Conservation (phyloP, 2,329 filamentous ascomycete genomes). For the Colletotrichum eremochloae region DNA sequence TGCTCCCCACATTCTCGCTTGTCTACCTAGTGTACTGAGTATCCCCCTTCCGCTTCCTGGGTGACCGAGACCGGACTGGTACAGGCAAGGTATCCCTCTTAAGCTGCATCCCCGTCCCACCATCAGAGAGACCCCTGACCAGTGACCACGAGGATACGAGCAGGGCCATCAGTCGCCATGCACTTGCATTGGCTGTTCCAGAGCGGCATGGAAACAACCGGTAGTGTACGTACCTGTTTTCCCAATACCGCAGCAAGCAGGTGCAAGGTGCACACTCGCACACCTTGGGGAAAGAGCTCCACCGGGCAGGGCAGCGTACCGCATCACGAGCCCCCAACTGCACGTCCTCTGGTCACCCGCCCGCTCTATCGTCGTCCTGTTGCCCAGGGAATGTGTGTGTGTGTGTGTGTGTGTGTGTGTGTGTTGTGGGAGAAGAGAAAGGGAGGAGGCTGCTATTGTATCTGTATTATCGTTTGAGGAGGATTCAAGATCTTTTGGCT, state of each 20-base stretch:
- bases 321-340: slow-evolving; percentile 39
- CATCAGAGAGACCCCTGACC: slow-evolving; percentile 35
- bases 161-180: slow-evolving; percentile 31
- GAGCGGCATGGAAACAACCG: slow-evolving; percentile 12
- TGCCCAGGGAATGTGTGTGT: neutral
- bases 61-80: slow-evolving; percentile 40
- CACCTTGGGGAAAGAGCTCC: slow-evolving; percentile 27
- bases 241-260: slow-evolving; percentile 5
- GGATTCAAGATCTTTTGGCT: slow-evolving; percentile 1
- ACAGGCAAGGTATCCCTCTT: slow-evolving; percentile 38
- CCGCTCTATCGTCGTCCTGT: neutral
- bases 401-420: neutral
- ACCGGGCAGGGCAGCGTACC: slow-evolving; percentile 28
- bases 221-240: slow-evolving; percentile 5
- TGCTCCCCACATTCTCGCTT: slow-evolving; percentile 11
- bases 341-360: slow-evolving; percentile 24
- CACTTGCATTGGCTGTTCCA: slow-evolving; percentile 43
- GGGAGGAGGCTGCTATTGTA: neutral
- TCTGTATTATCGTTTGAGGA: neutral
- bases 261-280: slow-evolving; percentile 5
- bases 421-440: neutral
- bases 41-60: neutral
- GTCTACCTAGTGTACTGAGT: neutral
- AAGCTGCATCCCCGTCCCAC: slow-evolving; percentile 26
- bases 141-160: slow-evolving; percentile 41